These are phyloP conservation scores for Endogone sp. DNA, from an alignment of 192 early-diverging fungal genomes.

Conservation along the genomic window DNA sequence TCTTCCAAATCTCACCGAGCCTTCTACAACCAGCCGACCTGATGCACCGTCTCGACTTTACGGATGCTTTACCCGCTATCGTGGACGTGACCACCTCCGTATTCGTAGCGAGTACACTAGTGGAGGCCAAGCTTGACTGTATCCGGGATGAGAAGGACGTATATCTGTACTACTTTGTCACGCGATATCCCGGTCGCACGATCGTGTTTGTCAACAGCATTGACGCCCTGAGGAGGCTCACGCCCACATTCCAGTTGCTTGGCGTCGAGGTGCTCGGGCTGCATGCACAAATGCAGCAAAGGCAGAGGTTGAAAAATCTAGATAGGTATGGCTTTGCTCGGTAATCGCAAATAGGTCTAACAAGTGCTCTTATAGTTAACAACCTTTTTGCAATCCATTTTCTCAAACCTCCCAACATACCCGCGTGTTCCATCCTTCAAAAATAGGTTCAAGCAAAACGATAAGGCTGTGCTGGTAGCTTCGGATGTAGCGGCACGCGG, in stretches of 20 bases:
- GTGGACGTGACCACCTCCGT: constrained; percentile 69
- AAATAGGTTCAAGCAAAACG: constrained; percentile 63
- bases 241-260: constrained; percentile 78
- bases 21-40: constrained; percentile 51
- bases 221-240: constrained; percentile 83
- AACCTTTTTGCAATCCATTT: too few relatives aligned
- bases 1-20: neutral
- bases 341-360: too few relatives aligned
- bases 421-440: neutral
- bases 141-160: constrained; percentile 77
- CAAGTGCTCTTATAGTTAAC: too few relatives aligned
- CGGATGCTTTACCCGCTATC: constrained; percentile 65
- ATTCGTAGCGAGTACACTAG: constrained; percentile 63
- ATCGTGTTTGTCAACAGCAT: constrained; percentile 97
- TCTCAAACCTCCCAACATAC: neutral
- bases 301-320: constrained; percentile 89
- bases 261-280: constrained; percentile 72
- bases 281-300: constrained; percentile 96
- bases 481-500: constrained; percentile 96
- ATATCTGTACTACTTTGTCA: constrained; percentile 85
- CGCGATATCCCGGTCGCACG: constrained; percentile 83
- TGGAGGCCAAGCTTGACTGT: constrained; percentile 88
- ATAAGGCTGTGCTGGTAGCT: constrained; percentile 81
- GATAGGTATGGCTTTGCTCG: constrained; percentile 58
- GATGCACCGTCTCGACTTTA: constrained; percentile 70